Evolutionary conservation across 495 filamentous ascomycete species (phyloP).

Genomic region (Lindgomyces ingoldianus): DNA sequence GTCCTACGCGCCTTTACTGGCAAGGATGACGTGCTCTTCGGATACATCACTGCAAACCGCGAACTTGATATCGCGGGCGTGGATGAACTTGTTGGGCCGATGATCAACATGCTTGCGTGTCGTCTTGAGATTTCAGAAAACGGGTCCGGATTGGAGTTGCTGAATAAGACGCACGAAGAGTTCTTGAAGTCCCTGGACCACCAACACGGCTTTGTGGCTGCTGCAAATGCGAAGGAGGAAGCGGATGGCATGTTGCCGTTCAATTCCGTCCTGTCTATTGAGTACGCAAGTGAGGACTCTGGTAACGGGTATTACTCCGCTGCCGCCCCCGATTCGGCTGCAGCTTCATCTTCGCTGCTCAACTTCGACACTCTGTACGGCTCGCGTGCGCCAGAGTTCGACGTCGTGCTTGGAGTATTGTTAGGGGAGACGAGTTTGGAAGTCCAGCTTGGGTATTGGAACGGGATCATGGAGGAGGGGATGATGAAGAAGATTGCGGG

Average conservation of each 20-base stretch:
- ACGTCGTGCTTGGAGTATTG: conserved; percentile 29
- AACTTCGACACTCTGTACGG: conserved; percentile 19
- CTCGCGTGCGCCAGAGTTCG: conserved; percentile 17
- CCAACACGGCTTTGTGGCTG: conserved; percentile 12
- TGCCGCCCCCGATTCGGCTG: not conserved
- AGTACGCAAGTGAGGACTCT: conserved; percentile 12
- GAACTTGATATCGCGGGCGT: conserved; percentile 51
- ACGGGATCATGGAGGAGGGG: conserved; percentile 50
- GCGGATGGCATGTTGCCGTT: conserved; percentile 10
- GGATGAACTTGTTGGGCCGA: conserved; percentile 51
- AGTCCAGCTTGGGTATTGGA: conserved; percentile 28
- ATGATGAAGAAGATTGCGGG: conserved; percentile 54
- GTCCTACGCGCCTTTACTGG: conserved; percentile 18
- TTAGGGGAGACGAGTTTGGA: conserved; percentile 23
- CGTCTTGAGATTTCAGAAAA: conserved; percentile 26
- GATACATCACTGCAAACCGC: conserved; percentile 43
- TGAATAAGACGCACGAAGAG: conserved; percentile 5
- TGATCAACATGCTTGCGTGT: conserved; percentile 47
- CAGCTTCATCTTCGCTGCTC: not conserved
- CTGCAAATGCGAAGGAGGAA: conserved; percentile 5
- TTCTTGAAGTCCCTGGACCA: conserved; percentile 13
- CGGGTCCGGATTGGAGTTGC: not conserved
- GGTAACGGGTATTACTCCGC: conserved; percentile 5
- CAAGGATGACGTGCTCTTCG: conserved; percentile 19
- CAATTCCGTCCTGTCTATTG: conserved; percentile 16